phyloP scores from a whole-genome alignment of 306 rosid genomes.

The Vigna radiata region DNA sequence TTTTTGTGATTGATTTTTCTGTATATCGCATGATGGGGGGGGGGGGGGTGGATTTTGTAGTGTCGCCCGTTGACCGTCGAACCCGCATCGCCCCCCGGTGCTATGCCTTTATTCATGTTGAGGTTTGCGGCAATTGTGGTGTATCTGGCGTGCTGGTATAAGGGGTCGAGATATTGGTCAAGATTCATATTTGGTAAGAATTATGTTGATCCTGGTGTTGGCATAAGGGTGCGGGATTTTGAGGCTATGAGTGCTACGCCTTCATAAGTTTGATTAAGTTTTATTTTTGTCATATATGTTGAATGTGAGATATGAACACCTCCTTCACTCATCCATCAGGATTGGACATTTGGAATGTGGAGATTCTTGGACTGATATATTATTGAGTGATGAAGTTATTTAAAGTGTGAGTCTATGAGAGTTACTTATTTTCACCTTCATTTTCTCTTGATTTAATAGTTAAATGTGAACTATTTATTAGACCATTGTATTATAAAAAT shows the following conservation, averaged over 20 bases:
- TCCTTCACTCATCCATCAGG: no score
- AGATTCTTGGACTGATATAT: not conserved
- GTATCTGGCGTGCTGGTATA: slow-evolving; percentile 15
- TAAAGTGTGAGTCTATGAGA: no score
- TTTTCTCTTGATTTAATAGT: no score
- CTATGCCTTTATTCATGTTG: not conserved
- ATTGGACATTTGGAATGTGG: not conserved
- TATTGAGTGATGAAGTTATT: no score
- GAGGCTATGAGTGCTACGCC: not conserved
- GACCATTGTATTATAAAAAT: no score
- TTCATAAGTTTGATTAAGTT: not conserved
- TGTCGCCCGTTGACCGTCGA: no score
- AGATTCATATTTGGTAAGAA: slow-evolving; percentile 1
- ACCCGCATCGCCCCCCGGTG: no score
- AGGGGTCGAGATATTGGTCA: not conserved
- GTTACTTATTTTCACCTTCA: no score
- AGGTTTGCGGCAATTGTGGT: slow-evolving; percentile 11
- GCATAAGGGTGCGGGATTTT: not conserved
- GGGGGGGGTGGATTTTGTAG: not conserved
- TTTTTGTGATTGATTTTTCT: slow-evolving; percentile 19
- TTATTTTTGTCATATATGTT: not conserved
- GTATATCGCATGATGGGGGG: slow-evolving; percentile 1
- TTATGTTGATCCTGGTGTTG: slow-evolving; percentile 16
- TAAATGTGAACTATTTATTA: no score
- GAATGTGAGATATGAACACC: not conserved